Base-by-base conservation (phyloP, 371 early-diverging fungal genomes). In the Mucor lusitanicus region DNA sequence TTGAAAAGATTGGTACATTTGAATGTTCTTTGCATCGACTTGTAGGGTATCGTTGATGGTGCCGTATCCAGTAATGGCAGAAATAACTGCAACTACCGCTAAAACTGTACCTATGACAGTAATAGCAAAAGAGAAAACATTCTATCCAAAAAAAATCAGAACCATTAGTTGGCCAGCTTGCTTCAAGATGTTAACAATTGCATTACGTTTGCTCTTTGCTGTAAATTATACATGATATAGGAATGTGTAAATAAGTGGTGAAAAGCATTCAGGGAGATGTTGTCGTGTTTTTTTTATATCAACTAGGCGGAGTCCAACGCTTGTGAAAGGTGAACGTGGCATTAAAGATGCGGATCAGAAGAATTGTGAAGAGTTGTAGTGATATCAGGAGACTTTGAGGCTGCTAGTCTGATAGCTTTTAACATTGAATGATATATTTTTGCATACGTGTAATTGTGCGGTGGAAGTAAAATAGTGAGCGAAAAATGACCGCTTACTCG, bases 121-220 rank as follows among this genome's bases (percentile, higher is more conserved):
- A 60, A 90, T 67, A 42, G 90, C 85, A 83, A 88, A 89, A 3
- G 93, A 90, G 62, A 88, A 75, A 6, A 91, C 81, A 39, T 89
- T 72, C 80, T 80, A 68, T 19, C 44, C 6, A 33, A 35, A 35
- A 35, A 35, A 35, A 35, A 12, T 35, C 37, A 35, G 3, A 33
- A 9, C 37, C 11, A 12, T 35, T 21, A n/a, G 19, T n/a, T 25
- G 12, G 1, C 8, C 7, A 8, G 8, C 33, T 33, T 8, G 1
- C 8, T 35, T 35, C 6, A 35, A 12, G 37, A 12, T 35, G 12
- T 2, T 12, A 3, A 12, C 12, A 3, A 35, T 9, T 35, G 37
- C 37, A 35, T 46, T 62, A 62, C 63, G 17, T 62, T 62, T 15
- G 25, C 53, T 53, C 63, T 62, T 35, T 62, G 63, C 37, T 62